A percentile compares a stretch with the other conserved stretches of the same genome.
These are phyloP conservation scores for Zygoascus hellenicus DNA, from an alignment of 1,139 yeast genomes.

Conservation along the genomic window DNA sequence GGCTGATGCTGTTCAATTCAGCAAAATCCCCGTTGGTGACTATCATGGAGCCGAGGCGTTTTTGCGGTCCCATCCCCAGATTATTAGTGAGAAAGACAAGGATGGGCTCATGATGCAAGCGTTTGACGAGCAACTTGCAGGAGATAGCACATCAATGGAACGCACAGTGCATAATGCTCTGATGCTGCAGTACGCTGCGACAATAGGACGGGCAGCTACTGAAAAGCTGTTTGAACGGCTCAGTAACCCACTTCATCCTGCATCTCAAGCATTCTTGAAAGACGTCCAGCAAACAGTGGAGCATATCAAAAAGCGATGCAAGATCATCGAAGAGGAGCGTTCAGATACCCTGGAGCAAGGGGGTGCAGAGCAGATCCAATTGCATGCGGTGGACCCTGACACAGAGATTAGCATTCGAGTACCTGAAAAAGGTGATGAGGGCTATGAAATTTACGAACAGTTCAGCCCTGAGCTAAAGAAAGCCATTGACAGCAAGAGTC, in stretches of 20 bases:
- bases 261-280: constrained; percentile 57
- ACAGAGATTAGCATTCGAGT: constrained; percentile 67
- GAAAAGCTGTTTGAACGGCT: constrained; percentile 66
- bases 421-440: constrained; percentile 51
- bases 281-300: constrained; percentile 66
- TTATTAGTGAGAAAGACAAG: constrained; percentile 77
- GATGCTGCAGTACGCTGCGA: constrained; percentile 52
- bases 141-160: constrained; percentile 42
- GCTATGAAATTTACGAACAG: constrained; percentile 46
- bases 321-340: constrained; percentile 47
- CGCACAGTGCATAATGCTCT: constrained; percentile 75
- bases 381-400: constrained; percentile 81
- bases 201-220: constrained; percentile 55
- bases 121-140: constrained; percentile 71
- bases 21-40: constrained; percentile 49
- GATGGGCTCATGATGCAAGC: constrained; percentile 93
- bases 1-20: constrained; percentile 62
- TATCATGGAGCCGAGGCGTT: constrained; percentile 46
- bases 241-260: constrained; percentile 51
- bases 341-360: constrained; percentile 39
- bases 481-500: constrained; percentile 65
- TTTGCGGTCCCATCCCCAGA: constrained; percentile 55
- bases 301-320: constrained; percentile 73
- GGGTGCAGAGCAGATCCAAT: constrained; percentile 76
- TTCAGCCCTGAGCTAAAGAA: constrained; percentile 61